Evolutionary conservation across 257 asterid species (phyloP).

Genomic region (Fraxinus americana): DNA sequence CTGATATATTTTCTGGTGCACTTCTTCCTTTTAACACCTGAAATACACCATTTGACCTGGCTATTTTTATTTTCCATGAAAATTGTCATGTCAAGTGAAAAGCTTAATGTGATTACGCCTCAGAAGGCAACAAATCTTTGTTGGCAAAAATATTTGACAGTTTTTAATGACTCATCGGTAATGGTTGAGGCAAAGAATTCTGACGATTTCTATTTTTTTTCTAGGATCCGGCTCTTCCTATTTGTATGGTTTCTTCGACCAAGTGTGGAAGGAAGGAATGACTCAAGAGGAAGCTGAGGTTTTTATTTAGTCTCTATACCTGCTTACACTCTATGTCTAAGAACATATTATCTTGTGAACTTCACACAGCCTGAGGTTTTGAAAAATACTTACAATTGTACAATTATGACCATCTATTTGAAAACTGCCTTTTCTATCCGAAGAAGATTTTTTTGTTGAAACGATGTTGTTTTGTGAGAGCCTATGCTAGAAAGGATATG

Average conservation of each 20-base stretch:
- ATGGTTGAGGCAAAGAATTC: neutral
- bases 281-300: constrained; percentile 88
- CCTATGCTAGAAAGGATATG: neutral
- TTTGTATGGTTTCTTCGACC: constrained; percentile 33
- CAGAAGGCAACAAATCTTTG: neutral
- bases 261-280: constrained; percentile 87
- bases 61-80: neutral
- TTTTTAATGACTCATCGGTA: neutral
- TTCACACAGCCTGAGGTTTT: neutral
- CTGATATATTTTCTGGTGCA: neutral
- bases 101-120: neutral
- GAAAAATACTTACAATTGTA: neutral
- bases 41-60: neutral
- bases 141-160: neutral
- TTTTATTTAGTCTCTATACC: constrained; percentile 20
- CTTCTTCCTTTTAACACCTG: neutral
- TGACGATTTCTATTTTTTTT: neutral
- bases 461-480: neutral
- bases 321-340: neutral
- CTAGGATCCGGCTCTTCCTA: constrained; percentile 80
- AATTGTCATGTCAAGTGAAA: neutral
- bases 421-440: neutral
- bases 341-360: neutral
- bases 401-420: neutral
- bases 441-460: neutral